These are phyloP conservation scores for Thelonectria olida DNA, from an alignment of 2,329 filamentous ascomycete species.

Conservation along the genomic window DNA sequence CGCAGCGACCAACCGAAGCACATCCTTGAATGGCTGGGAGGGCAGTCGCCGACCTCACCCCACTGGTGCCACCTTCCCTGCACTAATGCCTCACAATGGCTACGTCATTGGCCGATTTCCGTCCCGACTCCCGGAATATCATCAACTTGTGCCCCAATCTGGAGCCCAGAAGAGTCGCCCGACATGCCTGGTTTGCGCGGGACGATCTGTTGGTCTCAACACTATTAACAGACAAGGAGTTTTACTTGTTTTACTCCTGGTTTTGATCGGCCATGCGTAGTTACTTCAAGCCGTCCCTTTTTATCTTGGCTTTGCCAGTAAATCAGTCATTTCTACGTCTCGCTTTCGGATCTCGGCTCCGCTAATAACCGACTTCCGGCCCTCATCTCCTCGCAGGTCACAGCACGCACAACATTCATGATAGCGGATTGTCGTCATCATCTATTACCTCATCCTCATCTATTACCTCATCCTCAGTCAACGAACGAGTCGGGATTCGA, in stretches of 20 bases:
- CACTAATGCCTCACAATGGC: neutral
- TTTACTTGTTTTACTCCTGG: neutral
- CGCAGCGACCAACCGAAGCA: conserved; percentile 37
- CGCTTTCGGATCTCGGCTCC: conserved; percentile 24
- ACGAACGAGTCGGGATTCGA: neutral
- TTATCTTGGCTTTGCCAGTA: neutral
- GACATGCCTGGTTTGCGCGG: neutral
- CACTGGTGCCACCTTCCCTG: conserved; percentile 7
- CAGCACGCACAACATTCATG: conserved; percentile 20
- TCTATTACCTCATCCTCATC: conserved; percentile 8
- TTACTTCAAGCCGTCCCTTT: neutral
- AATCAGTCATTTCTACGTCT: too few species aligned
- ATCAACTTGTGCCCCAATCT: conserved; percentile 18
- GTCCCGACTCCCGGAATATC: conserved; percentile 41
- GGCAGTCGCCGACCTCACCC: neutral
- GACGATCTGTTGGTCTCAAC: neutral
- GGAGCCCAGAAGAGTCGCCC: neutral
- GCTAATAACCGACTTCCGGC: conserved; percentile 24
- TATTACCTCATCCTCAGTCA: conserved; percentile 10
- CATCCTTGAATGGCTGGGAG: neutral
- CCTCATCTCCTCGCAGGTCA: neutral
- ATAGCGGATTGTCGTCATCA: conserved; percentile 15
- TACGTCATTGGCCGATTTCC: conserved; percentile 40
- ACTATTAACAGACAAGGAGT: too few species aligned
- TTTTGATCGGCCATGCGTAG: neutral